Evolutionary conservation across 768 basidiomycete species (phyloP).

Genomic region (Gymnopilus dilepis): DNA sequence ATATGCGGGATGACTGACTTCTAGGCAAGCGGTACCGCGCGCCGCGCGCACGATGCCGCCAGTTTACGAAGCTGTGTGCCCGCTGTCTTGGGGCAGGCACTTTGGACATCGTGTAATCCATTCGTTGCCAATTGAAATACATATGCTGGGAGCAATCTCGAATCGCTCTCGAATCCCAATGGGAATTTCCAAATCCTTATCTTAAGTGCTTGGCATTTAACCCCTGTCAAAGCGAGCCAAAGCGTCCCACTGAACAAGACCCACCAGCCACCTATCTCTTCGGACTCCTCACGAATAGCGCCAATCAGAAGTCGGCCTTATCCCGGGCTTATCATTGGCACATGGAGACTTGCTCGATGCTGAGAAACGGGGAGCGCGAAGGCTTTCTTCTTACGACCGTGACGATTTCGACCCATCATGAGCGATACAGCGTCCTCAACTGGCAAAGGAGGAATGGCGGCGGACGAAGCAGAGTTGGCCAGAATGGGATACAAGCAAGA

Average conservation of each 20-base stretch:
- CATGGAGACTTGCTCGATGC: slow-evolving; percentile 10
- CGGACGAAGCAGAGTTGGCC: slow-evolving; percentile 67
- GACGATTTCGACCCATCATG: slow-evolving; percentile 14
- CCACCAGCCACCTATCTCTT: background rate
- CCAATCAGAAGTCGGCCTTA: slow-evolving; percentile 12
- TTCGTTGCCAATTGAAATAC: too few relatives aligned
- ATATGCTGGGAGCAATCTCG: too few relatives aligned
- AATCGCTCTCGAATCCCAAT: too few relatives aligned
- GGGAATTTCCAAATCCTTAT: background rate
- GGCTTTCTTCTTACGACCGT: background rate
- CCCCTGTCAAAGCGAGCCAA: background rate
- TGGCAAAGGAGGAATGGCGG: slow-evolving; percentile 32
- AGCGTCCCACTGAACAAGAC: too few relatives aligned
- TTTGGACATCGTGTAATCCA: too few relatives aligned
- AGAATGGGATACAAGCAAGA: slow-evolving; percentile 79
- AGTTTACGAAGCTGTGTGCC: too few relatives aligned
- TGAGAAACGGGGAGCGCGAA: slow-evolving; percentile 2
- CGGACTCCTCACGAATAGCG: slow-evolving; percentile 3
- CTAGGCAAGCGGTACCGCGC: too few relatives aligned
- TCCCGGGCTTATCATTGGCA: slow-evolving; percentile 18
- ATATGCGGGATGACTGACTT: too few relatives aligned
- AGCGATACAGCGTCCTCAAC: slow-evolving; percentile 19
- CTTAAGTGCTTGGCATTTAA: background rate
- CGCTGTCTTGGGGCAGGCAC: too few relatives aligned
- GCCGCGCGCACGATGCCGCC: too few relatives aligned